Evolutionary conservation across 2,329 filamentous ascomycete genomes (phyloP), one percentile per base, ranked within the genome.

Genomic region (Rutstroemia sp.): DNA sequence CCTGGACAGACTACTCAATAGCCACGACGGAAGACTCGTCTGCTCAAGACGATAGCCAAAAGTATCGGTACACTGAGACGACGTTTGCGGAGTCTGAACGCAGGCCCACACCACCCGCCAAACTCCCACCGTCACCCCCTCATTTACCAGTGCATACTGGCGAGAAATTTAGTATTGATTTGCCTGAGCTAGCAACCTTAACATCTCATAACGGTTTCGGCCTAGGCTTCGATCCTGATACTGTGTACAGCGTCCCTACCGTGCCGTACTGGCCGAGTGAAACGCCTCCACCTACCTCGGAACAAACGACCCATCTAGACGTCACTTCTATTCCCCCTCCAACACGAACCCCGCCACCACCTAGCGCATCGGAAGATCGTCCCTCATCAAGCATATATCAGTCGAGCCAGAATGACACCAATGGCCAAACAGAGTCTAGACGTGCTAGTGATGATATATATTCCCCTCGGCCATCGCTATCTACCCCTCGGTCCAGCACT

Each of bases 101-200:
- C 23, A 68, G 68, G 55, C 73, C 73, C 23, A 69, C 70, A 12
- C 71, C 74, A 12, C 74, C 75, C 44, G 71, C 74, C 0, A 78
- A 76, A 23, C 21, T 49, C 5, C 49, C 45, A n/a, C 27, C 25
- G 3, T 59, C 58, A 71, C 60, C 62, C 37, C 52, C 56, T 2
- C 56, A 61, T 45, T 23, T 37, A 14, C 34, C 42, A 19, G 39
- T 42, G 16, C 39, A 19, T 10, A 42, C 16, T 19, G 19, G 19
- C 39, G 49, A 60, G 9, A 52, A 57, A 9, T 49, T 60, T 37
- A 47, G 30, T 10, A 21, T 54, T 8, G 51, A 25, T 56, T 38
- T 30, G n/a, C 60, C 61, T 21, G 63, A 65, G 47, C 49, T 63
- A 30, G 63, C 62, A 41, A 60, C 64, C 8, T 49, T 68, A 9